Base-by-base conservation (phyloP, 164 flowering plant species). In the Kalanchoe fedtschenkoi region DNA sequence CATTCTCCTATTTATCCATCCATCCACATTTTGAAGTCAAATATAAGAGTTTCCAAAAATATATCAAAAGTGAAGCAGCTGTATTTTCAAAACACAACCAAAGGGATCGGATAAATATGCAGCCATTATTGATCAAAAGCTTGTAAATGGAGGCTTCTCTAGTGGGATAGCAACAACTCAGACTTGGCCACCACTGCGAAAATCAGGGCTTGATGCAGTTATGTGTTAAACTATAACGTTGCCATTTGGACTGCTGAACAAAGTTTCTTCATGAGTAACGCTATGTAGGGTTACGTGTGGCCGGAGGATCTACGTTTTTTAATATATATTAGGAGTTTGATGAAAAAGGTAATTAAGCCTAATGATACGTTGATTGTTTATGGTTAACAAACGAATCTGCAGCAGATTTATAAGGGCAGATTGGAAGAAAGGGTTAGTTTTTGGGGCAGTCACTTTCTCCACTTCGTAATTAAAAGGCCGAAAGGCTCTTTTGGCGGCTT, bases 101-200 rank as follows among this genome's bases (percentile, higher is more conserved):
- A 51, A 17, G 14, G 56, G 56, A n/a, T n/a, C n/a, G n/a, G n/a
- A n/a, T 15, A 32, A 51, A 17, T 24, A 13, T 51, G 56, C 32
- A 51, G 56, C 32, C 56, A 51, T 37, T 26, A 28, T 51, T 51
- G 32, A 26, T 51, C 56, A 51, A 51, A 26, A 51, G 56, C 56
- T 51, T 51, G 56, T 10, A 51, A 26, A 51, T 51, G 56, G 26
- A 51, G 30, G 56, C 30, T 24, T 51, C 32, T 51, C 16, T 5
- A 24, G 56, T 51, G 56, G 32, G 33, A 51, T 51, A 10, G 32
- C 56, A 51, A 51, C 56, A 51, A 17, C 56, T 51, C 56, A 2
- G 28, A 47, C 29, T 21, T 47, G 28, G 22, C 54, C 28, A 24
- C 32, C 32, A 13, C 5, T 26, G 28, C 15, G 0, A 4, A 9